Base-by-base conservation (phyloP, 2,329 filamentous ascomycete species). In the Amauroascus niger region DNA sequence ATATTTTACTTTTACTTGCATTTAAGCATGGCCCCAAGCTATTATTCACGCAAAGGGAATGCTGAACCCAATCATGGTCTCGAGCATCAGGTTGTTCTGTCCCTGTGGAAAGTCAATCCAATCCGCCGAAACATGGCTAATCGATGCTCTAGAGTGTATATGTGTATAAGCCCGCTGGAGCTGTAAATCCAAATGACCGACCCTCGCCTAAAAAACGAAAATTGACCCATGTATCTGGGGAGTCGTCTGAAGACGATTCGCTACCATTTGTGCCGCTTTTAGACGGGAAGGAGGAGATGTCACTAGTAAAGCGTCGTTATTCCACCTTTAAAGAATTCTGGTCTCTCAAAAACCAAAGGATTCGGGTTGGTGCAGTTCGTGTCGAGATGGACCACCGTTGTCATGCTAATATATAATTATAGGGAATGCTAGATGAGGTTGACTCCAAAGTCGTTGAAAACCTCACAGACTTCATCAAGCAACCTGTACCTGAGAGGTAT, bases 201-300 rank as follows among this genome's bases (percentile, higher is more conserved):
- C 74, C 78, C 37, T 77, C 80, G 26, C 63, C 75, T 33, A 86
- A 86, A 65, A 74, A 77, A 54, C 75, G 81, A 52, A 81, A 77
- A 63, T 70, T 80, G 6, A 20, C 35, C 20, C 52, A 57, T 46
- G 41, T 20, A 37, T 73, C 73, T 0, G 75, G 72, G 52, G 71
- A 58, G 6, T 53, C 49, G 3, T 37, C 56, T 46, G 44, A 55
- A 5, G 33, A 57, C 7, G 53, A 61, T 9, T 13, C 50, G 3
- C 58, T 64, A 16, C 60, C 60, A 5, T 74, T 74, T 56, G 64
- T 69, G 6, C 63, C 68, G 6, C 65, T 75, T 18, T 60, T 73
- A 20, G 64, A 67, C 26, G 71, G 71, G 13, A 61, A 68, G 11
- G 72, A 74, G 55, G 59, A 54, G 28, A 30, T 60, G 18, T 55